Evolutionary conservation across 805 yeast genomes (phyloP), one percentile per base, ranked within the genome.

Genomic region (Yarrowia porcina): DNA sequence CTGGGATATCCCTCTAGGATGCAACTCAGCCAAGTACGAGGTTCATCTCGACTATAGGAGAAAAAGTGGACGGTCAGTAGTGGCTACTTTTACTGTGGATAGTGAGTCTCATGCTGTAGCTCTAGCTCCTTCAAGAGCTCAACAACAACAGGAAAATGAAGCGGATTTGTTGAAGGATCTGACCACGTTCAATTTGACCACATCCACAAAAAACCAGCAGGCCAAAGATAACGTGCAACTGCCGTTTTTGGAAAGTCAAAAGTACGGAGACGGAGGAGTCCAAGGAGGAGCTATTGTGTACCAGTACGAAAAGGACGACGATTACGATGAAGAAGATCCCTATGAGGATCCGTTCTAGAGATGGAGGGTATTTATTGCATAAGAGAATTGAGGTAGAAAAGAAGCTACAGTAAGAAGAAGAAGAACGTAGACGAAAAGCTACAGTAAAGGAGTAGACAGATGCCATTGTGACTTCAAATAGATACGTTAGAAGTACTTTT

Each of bases 311-410:
- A 90, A 92, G 71, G 98, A 93, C 73, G 99, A 93, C 72, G 99
- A 93, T 73, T 93, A 92, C 71, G 99, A 93, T 71, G 99, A 93
- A 73, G 98, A 94, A 69, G 99, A 93, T 74, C 97, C 98, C 0
- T 93, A 86, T 70, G 99, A 93, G 72, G 98, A 93, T 71, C 98
- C 98, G 6, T 91, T 90, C 70, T 91, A 74, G 15, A 15, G 1
- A 15, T 12, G 11, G n/a, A 4, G 3, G 27, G 6, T 41, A 41
- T 41, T 41, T 41, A 41, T 39, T 41, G 28, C 45, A 41, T 1
- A 1, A 7, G 25, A 10, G 20, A 23, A 38, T 13, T 28, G 28
- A 25, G 28, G n/a, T n/a, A n/a, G n/a, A n/a, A n/a, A n/a, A n/a
- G n/a, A n/a, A n/a, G n/a, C n/a, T n/a, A n/a, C n/a, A n/a, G n/a